Evolutionary conservation across 2,329 filamentous ascomycete genomes (phyloP).

Genomic region (Taxawa tesnikishii): DNA sequence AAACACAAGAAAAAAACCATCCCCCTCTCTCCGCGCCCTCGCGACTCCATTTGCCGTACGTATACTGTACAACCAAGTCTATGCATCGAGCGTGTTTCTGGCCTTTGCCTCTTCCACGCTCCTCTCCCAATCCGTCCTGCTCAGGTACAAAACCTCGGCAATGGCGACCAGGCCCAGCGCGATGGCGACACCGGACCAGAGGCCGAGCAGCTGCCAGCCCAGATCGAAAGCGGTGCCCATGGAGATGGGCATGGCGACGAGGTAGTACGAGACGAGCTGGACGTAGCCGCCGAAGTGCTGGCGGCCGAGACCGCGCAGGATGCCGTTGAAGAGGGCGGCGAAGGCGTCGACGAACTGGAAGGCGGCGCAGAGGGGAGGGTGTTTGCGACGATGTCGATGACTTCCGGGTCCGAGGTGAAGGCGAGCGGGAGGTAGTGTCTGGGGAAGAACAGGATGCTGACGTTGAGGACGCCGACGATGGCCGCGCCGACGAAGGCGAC

Average conservation of each 20-base stretch:
- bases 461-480: conserved; percentile 64
- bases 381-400: conserved; percentile 49
- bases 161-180: conserved; percentile 50
- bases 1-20: too few relatives aligned
- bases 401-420: conserved; percentile 56
- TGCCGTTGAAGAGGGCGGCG: conserved; percentile 65
- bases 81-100: conserved; percentile 31
- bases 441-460: conserved; percentile 20
- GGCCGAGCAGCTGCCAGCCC: conserved; percentile 61
- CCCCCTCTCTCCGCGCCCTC: too few relatives aligned
- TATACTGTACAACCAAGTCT: too few relatives aligned
- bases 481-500: conserved; percentile 58
- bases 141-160: conserved; percentile 46
- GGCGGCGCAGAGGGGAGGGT: conserved; percentile 71
- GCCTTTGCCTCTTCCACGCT: conserved; percentile 48
- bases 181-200: conserved; percentile 54
- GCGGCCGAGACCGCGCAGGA: conserved; percentile 72
- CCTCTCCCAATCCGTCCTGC: conserved; percentile 38
- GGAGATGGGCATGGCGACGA: conserved; percentile 70
- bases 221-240: conserved; percentile 66
- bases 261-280: conserved; percentile 75
- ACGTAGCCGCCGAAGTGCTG: conserved; percentile 84
- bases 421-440: conserved; percentile 63
- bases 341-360: conserved; percentile 85
- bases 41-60: too few relatives aligned